These are phyloP conservation scores for Tolypocladium paradoxum DNA, from an alignment of 2,329 filamentous ascomycete genomes.

Conservation along the genomic window DNA sequence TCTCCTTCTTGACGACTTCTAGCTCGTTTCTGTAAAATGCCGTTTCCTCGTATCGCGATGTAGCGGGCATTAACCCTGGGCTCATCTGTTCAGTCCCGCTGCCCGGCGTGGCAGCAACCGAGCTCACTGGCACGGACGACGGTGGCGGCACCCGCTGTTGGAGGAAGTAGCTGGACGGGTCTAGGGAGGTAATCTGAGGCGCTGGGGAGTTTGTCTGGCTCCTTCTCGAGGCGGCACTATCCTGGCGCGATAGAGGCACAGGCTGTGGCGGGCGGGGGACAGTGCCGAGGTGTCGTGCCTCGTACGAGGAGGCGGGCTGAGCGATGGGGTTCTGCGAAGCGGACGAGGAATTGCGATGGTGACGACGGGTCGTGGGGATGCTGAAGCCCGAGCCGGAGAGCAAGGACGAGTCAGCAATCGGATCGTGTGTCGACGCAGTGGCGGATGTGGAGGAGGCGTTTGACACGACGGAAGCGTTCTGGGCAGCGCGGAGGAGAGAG, in stretches of 20 bases:
- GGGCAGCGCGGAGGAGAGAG: slow-evolving; percentile 62
- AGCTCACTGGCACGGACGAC: slow-evolving; percentile 21
- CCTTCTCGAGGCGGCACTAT: slow-evolving; percentile 42
- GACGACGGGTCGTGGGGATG: slow-evolving; percentile 42
- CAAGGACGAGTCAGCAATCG: slow-evolving; percentile 37
- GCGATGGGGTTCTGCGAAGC: slow-evolving; percentile 39
- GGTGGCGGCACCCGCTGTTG: slow-evolving; percentile 31
- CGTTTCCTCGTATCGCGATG: slow-evolving; percentile 51
- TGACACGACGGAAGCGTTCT: slow-evolving; percentile 55
- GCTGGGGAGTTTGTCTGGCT: slow-evolving; percentile 40
- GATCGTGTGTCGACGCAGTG: slow-evolving; percentile 38
- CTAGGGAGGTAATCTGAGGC: slow-evolving; percentile 31
- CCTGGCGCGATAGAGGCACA: slow-evolving; percentile 39
- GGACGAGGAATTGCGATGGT: slow-evolving; percentile 48
- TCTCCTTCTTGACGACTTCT: slow-evolving; percentile 51
- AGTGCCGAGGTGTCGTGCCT: slow-evolving; percentile 27
- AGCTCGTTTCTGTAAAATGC: slow-evolving; percentile 49
- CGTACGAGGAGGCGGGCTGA: slow-evolving; percentile 24
- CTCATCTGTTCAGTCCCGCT: slow-evolving; percentile 33
- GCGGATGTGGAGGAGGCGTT: slow-evolving; percentile 54
- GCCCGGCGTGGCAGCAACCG: slow-evolving; percentile 29
- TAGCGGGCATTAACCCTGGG: slow-evolving; percentile 44
- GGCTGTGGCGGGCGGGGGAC: slow-evolving; percentile 31
- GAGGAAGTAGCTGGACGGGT: slow-evolving; percentile 35
- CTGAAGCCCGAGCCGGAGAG: slow-evolving; percentile 48